Base-by-base conservation (phyloP, 371 early-diverging fungal species). In the Dinochytrium kinnereticum region DNA sequence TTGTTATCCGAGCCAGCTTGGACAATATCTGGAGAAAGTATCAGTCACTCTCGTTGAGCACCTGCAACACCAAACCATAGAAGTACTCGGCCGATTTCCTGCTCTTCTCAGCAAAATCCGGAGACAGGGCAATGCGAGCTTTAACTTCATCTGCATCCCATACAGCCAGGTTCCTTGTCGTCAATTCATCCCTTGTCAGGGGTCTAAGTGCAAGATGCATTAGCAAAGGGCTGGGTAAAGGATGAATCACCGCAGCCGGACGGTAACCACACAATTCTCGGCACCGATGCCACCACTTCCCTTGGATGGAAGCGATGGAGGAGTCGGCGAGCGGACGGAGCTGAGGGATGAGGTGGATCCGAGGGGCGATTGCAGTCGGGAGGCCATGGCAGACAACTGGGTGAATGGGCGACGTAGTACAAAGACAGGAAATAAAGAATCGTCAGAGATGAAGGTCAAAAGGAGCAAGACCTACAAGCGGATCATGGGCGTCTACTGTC, bases 391-490 rank as follows among this genome's bases (percentile, higher is more conserved):
- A n/a, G n/a, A n/a, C n/a, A n/a, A n/a, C n/a, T n/a, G n/a, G n/a
- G n/a, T n/a, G n/a, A n/a, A n/a, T n/a, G n/a, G n/a, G n/a, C n/a
- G n/a, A n/a, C n/a, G n/a, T n/a, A n/a, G n/a, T n/a, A n/a, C n/a
- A n/a, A n/a, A n/a, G n/a, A n/a, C n/a, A n/a, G n/a, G n/a, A n/a
- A n/a, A n/a, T n/a, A n/a, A 19, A 44, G 19, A 7, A 44, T 7
- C 7, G 44, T 44, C 44, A 37, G 61, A 24, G 19, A 96, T 95
- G 95, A 87, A 90, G 64, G 84, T 90, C 24, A 95, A 95, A 76
- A 85, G 92, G 55, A 85, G 87, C 53, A 94, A 94, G 79, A 84
- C 86, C 38, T 92, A 92, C 78, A 92, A 90, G 80, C 89, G 90
- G 74, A 86, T 82, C 68, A 93, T 97, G 90, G 83, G 86, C 71